These are phyloP conservation scores for Tetragonia tetragonoides DNA, from an alignment of 148 eudicot species.

Conservation along the genomic window DNA sequence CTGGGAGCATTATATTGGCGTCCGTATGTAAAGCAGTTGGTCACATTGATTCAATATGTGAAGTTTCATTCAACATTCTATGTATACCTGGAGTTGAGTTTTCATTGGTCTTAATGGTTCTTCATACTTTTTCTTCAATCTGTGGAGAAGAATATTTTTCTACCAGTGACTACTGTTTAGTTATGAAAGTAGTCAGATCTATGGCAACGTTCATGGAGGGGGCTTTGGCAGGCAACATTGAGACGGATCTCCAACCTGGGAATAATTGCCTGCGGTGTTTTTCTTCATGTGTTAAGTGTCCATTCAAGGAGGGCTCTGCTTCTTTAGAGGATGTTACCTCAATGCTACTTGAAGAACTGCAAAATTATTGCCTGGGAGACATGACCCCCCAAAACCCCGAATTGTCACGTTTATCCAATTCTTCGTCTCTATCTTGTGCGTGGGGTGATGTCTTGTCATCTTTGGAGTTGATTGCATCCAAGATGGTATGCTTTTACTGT, in stretches of 20 bases:
- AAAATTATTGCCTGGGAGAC: conserved; percentile 18
- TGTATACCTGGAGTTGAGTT: conserved; percentile 31
- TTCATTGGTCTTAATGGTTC: conserved; percentile 42
- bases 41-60: conserved; percentile 50
- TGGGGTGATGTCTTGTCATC: conserved; percentile 53
- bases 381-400: conserved; percentile 16
- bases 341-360: conserved; percentile 49
- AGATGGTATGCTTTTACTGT: conserved; percentile 51
- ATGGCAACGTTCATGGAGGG: conserved; percentile 47
- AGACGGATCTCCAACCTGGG: conserved; percentile 19
- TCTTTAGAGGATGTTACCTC: conserved; percentile 48
- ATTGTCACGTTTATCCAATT: conserved; percentile 10
- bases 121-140: conserved; percentile 66
- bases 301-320: conserved; percentile 50
- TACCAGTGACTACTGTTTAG: conserved; percentile 28
- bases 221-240: conserved; percentile 19
- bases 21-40: conserved; percentile 59
- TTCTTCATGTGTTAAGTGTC: conserved; percentile 53
- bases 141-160: conserved; percentile 56
- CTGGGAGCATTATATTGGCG: conserved; percentile 55
- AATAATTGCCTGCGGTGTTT: conserved; percentile 21
- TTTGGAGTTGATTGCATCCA: conserved; percentile 63
- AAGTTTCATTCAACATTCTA: conserved; percentile 52
- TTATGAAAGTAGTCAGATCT: conserved; percentile 58
- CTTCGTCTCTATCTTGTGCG: conserved; percentile 17